phyloP scores from a whole-genome alignment of 1,284 basidiomycete genomes.

The Cystobasidiaceae sp. region DNA sequence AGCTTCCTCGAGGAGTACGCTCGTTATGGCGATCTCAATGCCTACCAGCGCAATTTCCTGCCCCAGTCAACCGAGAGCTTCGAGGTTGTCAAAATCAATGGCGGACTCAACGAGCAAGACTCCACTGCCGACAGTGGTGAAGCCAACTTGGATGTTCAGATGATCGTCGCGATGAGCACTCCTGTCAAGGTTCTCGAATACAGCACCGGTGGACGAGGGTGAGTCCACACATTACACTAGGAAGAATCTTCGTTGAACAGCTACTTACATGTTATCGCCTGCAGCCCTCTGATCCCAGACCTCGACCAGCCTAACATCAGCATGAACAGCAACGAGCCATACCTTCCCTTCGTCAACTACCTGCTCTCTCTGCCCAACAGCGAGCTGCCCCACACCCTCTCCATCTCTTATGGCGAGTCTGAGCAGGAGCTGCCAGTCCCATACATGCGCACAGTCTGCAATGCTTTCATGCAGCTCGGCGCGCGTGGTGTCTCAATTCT shows the following conservation, averaged over 20 bases:
- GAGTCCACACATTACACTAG: not conserved
- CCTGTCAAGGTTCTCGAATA: conserved; percentile 62
- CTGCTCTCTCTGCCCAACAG: conserved; percentile 51
- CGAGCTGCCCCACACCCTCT: conserved; percentile 58
- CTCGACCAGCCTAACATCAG: conserved; percentile 51
- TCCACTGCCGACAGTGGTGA: conserved; percentile 55
- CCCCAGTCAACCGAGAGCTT: conserved; percentile 55
- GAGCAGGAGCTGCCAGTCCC: conserved; percentile 52
- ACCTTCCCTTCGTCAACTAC: conserved; percentile 58
- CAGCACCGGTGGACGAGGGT: conserved; percentile 49
- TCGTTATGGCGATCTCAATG: not conserved
- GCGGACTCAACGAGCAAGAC: conserved; percentile 59
- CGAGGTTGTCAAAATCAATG: conserved; percentile 57
- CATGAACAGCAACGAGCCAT: conserved; percentile 62
- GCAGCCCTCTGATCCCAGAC: conserved; percentile 58
- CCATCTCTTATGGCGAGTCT: conserved; percentile 61
- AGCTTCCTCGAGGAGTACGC: conserved; percentile 54
- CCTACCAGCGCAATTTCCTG: conserved; percentile 55
- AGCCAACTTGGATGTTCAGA: conserved; percentile 65
- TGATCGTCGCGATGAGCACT: conserved; percentile 58
- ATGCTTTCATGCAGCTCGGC: conserved; percentile 60
- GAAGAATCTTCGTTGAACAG: conserved; percentile 36
- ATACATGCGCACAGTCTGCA: conserved; percentile 61
- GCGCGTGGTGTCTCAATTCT: conserved; percentile 60
- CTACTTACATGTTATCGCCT: conserved; percentile 58